phyloP scores from a whole-genome alignment of 805 yeast species.

The Myxozyma udenii region DNA sequence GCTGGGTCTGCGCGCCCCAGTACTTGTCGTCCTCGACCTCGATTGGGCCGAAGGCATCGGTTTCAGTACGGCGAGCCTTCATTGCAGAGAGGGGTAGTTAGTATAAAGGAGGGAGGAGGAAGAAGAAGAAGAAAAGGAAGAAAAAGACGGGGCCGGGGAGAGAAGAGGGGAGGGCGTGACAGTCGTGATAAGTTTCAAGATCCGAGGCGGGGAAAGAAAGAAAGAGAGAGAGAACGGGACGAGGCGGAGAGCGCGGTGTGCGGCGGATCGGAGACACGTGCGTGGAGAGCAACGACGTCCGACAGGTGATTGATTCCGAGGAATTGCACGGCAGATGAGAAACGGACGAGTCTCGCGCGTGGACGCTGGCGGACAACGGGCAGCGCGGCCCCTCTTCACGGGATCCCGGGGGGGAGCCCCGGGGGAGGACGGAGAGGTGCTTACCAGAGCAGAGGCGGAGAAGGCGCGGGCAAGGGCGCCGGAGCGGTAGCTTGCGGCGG shows the following conservation, averaged over 20 bases:
- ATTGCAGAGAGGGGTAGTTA: background rate
- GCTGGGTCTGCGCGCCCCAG: constrained; percentile 97
- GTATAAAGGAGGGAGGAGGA: background rate
- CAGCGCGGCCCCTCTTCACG: no score
- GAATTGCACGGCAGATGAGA: no score
- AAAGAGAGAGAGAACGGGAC: background rate
- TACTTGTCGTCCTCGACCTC: constrained; percentile 82
- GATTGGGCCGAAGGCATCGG: constrained; percentile 96
- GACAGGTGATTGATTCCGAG: no score
- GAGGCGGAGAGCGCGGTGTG: background rate
- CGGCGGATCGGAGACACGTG: no score
- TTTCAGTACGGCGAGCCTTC: constrained; percentile 58
- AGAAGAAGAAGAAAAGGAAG: background rate
- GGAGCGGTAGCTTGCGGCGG: background rate
- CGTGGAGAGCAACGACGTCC: no score
- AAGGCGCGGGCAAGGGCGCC: constrained; percentile 6
- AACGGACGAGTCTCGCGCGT: no score
- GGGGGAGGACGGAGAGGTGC: no score
- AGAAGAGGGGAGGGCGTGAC: background rate
- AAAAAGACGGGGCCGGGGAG: background rate
- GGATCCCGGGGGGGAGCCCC: no score
- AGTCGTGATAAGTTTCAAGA: no score
- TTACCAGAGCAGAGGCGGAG: constrained; percentile 3
- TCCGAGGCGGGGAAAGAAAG: background rate
- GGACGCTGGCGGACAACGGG: no score